Base-by-base conservation (phyloP, 768 basidiomycete species). In the Leccinum uliginosum region DNA sequence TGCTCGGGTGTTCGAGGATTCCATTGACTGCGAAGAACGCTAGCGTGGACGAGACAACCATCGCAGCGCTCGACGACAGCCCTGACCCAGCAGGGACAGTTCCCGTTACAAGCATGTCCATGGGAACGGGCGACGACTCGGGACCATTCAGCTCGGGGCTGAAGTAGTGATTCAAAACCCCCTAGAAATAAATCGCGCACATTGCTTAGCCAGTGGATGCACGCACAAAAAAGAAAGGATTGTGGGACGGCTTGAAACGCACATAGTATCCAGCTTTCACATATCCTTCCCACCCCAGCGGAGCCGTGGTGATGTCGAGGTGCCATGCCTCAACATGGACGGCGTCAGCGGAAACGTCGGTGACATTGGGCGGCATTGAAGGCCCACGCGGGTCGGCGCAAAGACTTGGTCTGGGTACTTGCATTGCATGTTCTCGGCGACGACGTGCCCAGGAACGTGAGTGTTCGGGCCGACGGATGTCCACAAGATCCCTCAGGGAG, bases 51-150 rank as follows among this genome's bases (percentile, higher is more conserved):
- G 90, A 89, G 21, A 95, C 91, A 32, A 93, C 91, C 84, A 96
- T 88, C 0, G 93, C 93, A 0, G 91, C 90, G 61, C 89, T 92
- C 4, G 89, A 92, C 6, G 89, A 92, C 5, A 96, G 74, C 0
- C 93, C 93, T 0, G 90, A 88, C 0, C 93, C 94, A 2, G 90
- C 81, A 0, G 93, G 93, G 3, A 96, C 88, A 10, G 85, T 82
- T 1, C 94, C 94, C 0, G 85, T 84, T 12, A 92, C 83, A 6
- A 93, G 77, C 10, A 93, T 62, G 61, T 93, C 83, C n/a, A 88
- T 82, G 3, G 86, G 80, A 12, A 79, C 71, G 11, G 87, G 87
- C 8, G 61, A 65, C 3, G 62, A 63, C 8, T 57, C 61, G 5
- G 50, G n/a, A 1, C 14, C 47, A 0, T 59, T 38, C 32, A 56